These are phyloP conservation scores for Phytophthora nicotianae DNA, from an alignment of 352 stramenopile species.

Conservation along the genomic window DNA sequence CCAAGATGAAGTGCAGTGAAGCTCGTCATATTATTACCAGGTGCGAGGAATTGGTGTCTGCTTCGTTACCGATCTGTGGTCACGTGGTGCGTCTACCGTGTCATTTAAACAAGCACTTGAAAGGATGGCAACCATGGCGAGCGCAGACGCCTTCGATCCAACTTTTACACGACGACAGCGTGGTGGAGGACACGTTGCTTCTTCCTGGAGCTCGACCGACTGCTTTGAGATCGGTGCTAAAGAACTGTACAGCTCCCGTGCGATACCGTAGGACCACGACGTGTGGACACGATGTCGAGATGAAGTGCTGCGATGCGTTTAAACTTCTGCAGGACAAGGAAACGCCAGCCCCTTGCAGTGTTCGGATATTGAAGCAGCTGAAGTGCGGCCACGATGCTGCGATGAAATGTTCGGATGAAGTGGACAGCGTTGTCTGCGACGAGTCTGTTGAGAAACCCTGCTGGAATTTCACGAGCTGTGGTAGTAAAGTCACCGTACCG, in stretches of 20 bases:
- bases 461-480: slow-evolving; percentile 61
- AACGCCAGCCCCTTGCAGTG: slow-evolving; percentile 20
- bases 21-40: slow-evolving; percentile 34
- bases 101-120: slow-evolving; percentile 31
- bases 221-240: slow-evolving; percentile 35
- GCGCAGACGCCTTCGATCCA: slow-evolving; percentile 17
- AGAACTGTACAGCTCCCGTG: slow-evolving; percentile 43
- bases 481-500: slow-evolving; percentile 33
- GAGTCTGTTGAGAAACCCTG: slow-evolving; percentile 50
- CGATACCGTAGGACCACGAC: slow-evolving; percentile 42
- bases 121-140: slow-evolving; percentile 59
- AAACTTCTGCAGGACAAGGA: slow-evolving; percentile 37
- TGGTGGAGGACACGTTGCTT: slow-evolving; percentile 46
- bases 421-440: slow-evolving; percentile 38
- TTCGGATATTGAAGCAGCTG: slow-evolving; percentile 39
- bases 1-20: slow-evolving; percentile 55
- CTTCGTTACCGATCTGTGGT: slow-evolving; percentile 45
- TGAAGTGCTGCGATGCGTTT: slow-evolving; percentile 59
- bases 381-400: slow-evolving; percentile 49
- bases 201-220: slow-evolving; percentile 31
- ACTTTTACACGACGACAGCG: slow-evolving; percentile 37
- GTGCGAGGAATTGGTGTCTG: slow-evolving; percentile 43
- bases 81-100: slow-evolving; percentile 55
- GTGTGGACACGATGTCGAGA: slow-evolving; percentile 64
- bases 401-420: slow-evolving; percentile 46